These are phyloP conservation scores for Populus pruinosa DNA, from an alignment of 345 rosid genomes.

Conservation along the genomic window DNA sequence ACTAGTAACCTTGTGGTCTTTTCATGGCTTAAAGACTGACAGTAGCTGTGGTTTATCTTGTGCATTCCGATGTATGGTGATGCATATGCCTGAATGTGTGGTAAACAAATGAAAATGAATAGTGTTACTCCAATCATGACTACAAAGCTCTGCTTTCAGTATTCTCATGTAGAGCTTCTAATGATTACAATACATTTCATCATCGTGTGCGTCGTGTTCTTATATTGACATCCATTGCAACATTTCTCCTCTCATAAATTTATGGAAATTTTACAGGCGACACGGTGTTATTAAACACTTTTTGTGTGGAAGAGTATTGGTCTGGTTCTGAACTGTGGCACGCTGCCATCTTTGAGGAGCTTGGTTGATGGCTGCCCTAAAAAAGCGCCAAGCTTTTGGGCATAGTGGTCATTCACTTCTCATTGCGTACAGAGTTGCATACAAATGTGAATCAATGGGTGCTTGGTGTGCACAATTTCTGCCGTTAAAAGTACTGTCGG, in stretches of 20 bases:
- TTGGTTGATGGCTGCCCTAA: neutral
- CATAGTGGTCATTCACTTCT: neutral
- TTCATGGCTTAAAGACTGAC: neutral
- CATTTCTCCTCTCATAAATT: neutral
- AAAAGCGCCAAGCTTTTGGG: neutral
- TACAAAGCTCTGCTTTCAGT: too few species aligned
- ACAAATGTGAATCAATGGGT: neutral
- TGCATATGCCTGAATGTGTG: neutral
- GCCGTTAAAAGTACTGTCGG: too few species aligned
- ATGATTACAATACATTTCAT: neutral
- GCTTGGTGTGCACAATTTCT: too few species aligned
- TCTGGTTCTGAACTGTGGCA: neutral
- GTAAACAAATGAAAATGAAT: neutral
- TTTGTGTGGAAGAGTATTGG: neutral
- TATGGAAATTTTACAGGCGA: neutral
- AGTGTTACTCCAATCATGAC: too few species aligned
- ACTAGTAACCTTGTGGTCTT: neutral
- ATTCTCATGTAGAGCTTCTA: neutral
- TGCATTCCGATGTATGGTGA: neutral
- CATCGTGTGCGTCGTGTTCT: neutral
- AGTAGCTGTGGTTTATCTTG: neutral
- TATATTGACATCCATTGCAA: neutral
- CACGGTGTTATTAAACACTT: neutral
- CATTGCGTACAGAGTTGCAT: neutral
- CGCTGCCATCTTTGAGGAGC: neutral